phyloP scores from a whole-genome alignment of 1,284 basidiomycete genomes.

The Apiotrichum porosum region DNA sequence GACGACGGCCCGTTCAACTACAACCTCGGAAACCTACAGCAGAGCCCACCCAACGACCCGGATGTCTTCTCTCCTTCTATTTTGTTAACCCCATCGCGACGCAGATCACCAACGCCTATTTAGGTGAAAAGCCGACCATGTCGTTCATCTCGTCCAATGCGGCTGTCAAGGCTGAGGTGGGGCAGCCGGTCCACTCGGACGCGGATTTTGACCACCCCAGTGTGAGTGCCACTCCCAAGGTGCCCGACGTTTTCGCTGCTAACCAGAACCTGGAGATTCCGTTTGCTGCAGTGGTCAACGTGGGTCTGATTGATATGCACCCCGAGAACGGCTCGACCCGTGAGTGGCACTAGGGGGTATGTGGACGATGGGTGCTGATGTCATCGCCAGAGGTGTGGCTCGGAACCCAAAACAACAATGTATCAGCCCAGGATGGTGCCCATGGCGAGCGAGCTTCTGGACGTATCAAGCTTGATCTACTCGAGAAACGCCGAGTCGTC shows the following conservation, averaged over 20 bases:
- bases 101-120: slow-evolving; percentile 8
- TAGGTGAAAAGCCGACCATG: slow-evolving; percentile 7
- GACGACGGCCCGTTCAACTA: slow-evolving; percentile 10
- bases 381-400: slow-evolving; percentile 6
- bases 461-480: slow-evolving; percentile 1
- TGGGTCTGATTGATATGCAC: slow-evolving; percentile 6
- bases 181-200: slow-evolving; percentile 14
- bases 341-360: not conserved
- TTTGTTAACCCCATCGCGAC: slow-evolving; percentile 8
- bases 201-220: slow-evolving; percentile 10
- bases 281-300: slow-evolving; percentile 6
- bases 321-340: slow-evolving; percentile 6
- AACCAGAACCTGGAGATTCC: not conserved
- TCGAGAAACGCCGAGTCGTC: not conserved
- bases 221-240: not conserved
- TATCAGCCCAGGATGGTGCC: not conserved
- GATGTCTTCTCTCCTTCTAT: slow-evolving; percentile 1
- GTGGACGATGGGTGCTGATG: no score
- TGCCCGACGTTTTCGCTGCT: not conserved
- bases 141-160: slow-evolving; percentile 7
- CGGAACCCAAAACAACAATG: slow-evolving; percentile 1
- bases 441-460: slow-evolving; percentile 5
- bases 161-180: slow-evolving; percentile 6
- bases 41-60: slow-evolving; percentile 5
- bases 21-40: slow-evolving; percentile 10